Base-by-base conservation (phyloP, 1,284 basidiomycete species). In the Melampsora americana region DNA sequence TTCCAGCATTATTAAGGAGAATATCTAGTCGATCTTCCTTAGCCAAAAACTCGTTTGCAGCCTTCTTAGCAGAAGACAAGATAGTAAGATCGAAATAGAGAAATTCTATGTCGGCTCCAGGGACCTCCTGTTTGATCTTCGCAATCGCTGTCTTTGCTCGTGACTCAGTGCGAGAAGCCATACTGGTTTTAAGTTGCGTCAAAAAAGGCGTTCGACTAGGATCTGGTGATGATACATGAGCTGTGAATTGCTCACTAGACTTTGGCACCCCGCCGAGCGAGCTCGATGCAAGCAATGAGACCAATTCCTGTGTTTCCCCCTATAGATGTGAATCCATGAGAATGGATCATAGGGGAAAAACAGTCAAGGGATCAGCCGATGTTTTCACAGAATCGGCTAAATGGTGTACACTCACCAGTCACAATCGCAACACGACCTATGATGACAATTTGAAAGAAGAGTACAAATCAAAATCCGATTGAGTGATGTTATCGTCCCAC, bases 11-110 rank as follows among this genome's bases (percentile, higher is more conserved):
- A 74, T 79, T 78, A 71, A 81, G 76, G 46, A 83, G 65, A 32
- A 83, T 82, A 78, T 83, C 81, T 32, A 83, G 78, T 7, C 80
- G 61, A 35, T 78, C 62, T 60, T 81, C 80, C 64, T 80, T 69
- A 0, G 74, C 56, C 12, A 76, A 32, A 32, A 82, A 77, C 42
- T 79, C 76, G n/a, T 80, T 75, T 5, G 81, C 82, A 0, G 80
- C 79, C 64, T 77, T 74, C 42, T 79, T 78, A 1, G 80, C 79
- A 0, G 79, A 78, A 20, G 78, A 77, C 12, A 83, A 79, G 56
- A 82, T 79, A 59, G 80, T 82, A 32, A 82, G 53, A 68, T 83
- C 82, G 69, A 83, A 81, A 62, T 80, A 78, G 23, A 83, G 35
- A 70, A 79, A 82, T 46, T 81, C 73, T 26, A 83, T 69, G 56